These are phyloP conservation scores for Trametopsis cervina DNA, from an alignment of 768 basidiomycete species.

Conservation along the genomic window DNA sequence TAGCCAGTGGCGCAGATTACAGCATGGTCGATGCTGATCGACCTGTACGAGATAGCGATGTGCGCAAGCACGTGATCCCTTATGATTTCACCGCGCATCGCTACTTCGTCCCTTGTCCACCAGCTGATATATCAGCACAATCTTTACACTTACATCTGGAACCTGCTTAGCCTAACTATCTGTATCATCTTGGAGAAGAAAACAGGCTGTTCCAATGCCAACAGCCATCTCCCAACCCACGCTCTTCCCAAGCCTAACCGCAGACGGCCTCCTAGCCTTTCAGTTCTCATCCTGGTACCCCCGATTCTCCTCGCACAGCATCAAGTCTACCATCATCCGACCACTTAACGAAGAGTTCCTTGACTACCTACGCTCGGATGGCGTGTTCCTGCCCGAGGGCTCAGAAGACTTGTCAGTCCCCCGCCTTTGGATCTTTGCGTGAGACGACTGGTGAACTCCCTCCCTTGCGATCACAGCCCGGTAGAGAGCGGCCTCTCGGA, in stretches of 20 bases:
- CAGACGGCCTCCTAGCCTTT: conserved; percentile 55
- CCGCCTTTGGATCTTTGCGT: not conserved
- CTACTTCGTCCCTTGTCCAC: too few relatives aligned
- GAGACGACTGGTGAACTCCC: conserved; percentile 2
- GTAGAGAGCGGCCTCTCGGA: conserved; percentile 54
- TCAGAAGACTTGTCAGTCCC: conserved; percentile 65
- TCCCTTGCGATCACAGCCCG: conserved; percentile 30
- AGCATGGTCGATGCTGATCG: too few relatives aligned
- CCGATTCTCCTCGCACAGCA: conserved; percentile 49
- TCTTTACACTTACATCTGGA: too few relatives aligned
- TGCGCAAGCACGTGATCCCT: too few relatives aligned
- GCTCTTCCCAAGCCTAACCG: conserved; percentile 47
- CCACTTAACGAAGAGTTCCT: conserved; percentile 59
- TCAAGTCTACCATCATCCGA: conserved; percentile 69
- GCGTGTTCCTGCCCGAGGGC: conserved; percentile 78
- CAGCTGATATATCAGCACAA: too few relatives aligned
- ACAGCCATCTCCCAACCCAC: conserved; percentile 21
- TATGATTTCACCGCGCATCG: too few relatives aligned
- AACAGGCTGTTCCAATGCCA: conserved; percentile 24
- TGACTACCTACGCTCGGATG: conserved; percentile 73
- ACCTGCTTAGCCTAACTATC: too few relatives aligned
- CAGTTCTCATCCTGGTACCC: conserved; percentile 89
- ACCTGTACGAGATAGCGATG: too few relatives aligned
- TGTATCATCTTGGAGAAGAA: too few relatives aligned
- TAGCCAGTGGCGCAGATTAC: too few relatives aligned